These are phyloP conservation scores for Xerocomus brunneocitrinus DNA, from an alignment of 768 basidiomycete species.

Conservation along the genomic window DNA sequence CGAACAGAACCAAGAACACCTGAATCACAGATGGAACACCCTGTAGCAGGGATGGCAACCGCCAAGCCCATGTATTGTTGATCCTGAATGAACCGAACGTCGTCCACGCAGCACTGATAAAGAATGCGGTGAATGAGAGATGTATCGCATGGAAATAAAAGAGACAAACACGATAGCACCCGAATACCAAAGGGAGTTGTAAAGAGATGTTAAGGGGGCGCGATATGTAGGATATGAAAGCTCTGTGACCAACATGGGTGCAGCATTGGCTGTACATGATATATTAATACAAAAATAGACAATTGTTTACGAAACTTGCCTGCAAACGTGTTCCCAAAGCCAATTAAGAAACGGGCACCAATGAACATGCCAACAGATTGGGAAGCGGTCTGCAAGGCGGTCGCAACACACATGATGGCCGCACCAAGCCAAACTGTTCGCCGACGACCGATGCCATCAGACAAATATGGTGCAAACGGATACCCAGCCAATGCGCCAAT, in stretches of 20 bases:
- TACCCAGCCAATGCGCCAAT: slow-evolving; percentile 67
- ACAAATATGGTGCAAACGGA: slow-evolving; percentile 66
- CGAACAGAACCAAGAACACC: slow-evolving; percentile 59
- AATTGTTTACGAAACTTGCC: slow-evolving; percentile 30
- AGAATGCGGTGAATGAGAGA: neutral
- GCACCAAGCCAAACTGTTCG: slow-evolving; percentile 64
- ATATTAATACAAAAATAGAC: neutral
- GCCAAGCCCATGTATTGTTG: slow-evolving; percentile 69
- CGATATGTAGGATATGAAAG: slow-evolving; percentile 80
- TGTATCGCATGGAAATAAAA: neutral
- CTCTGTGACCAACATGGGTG: slow-evolving; percentile 81
- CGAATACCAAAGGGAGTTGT: slow-evolving; percentile 87
- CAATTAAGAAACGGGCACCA: slow-evolving; percentile 72
- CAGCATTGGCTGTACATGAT: slow-evolving; percentile 51
- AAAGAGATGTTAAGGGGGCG: slow-evolving; percentile 68
- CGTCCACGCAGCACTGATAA: slow-evolving; percentile 64
- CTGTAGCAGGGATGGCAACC: slow-evolving; percentile 72
- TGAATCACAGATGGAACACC: slow-evolving; percentile 66
- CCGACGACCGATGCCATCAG: slow-evolving; percentile 69
- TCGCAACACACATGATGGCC: slow-evolving; percentile 60
- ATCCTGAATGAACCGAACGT: slow-evolving; percentile 79
- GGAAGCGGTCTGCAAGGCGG: slow-evolving; percentile 64
- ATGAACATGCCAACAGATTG: slow-evolving; percentile 77
- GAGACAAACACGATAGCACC: slow-evolving; percentile 62
- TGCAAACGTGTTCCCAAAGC: slow-evolving; percentile 72